Base-by-base conservation (phyloP, 495 filamentous ascomycete genomes). In the Podospora didyma region DNA sequence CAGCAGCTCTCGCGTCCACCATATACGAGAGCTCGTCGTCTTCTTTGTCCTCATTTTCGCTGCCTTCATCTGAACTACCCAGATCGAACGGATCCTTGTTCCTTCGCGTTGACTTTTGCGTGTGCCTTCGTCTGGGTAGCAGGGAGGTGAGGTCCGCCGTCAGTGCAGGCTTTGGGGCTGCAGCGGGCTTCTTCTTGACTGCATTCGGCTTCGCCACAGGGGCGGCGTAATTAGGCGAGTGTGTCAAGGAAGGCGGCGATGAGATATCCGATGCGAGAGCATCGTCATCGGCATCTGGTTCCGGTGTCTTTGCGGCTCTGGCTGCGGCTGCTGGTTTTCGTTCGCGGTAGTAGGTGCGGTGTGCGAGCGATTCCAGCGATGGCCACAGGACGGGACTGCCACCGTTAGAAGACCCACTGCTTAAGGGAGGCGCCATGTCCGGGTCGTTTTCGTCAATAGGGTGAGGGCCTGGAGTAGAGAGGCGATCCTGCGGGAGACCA, bases 241-340 rank as follows among this genome's bases (percentile, higher is more conserved):
- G 75, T 10, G 77, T 80, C 0, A 80, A 69, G 2, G 77, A 80
- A 3, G 77, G 77, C 0, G 76, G 77, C 12, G 77, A 80, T 1
- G 77, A 80, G 14, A 77, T 61, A 31, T 75, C 69, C 7, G 76
- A 79, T 37, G 61, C 23, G 22, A 39, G 35, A 51, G 64, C 59
- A 35, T 74, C 68, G 46, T 63, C 46, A 24, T 9, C 46, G 37
- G 21, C 51, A 23, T 50, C 59, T 0, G 50, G 35, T 26, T 66
- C 53, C 44, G 73, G 60, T 20, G 72, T 63, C 52, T 73, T 66
- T 6, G 51, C 51, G 31, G 65, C 46, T 37, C 52, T 58, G 19
- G 37, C 48, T 4, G 59, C 53, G 2, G 5, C 39, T 42, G 39
- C 39, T 7, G 39, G 12, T 42, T 42, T 42, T 14, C 62, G 64